Conservation (phyloP, 306 rosid species). For the Gleditsia sinensis region DNA sequence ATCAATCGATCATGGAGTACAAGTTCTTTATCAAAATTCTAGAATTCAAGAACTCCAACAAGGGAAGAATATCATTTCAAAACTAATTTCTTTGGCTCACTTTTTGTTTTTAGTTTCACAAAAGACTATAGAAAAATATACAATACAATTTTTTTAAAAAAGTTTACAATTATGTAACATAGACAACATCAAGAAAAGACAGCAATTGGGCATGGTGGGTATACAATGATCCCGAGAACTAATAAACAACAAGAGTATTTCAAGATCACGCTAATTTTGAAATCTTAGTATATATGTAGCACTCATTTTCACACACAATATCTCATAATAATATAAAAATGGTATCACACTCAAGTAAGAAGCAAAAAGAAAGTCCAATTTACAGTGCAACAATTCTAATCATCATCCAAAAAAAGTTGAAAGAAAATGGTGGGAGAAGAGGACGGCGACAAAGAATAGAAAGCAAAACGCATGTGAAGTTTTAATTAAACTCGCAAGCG, state of each 20-base stretch:
- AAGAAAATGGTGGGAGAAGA: too few relatives aligned
- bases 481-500: too few relatives aligned
- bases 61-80: constrained; percentile 2
- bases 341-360: neutral
- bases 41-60: constrained; percentile 25
- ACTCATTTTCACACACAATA: constrained; percentile 16
- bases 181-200: neutral
- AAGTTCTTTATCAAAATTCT: neutral
- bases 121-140: neutral
- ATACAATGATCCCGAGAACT: neutral
- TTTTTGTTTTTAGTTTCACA: neutral
- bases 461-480: too few relatives aligned
- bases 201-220: neutral
- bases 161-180: neutral
- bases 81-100: neutral
- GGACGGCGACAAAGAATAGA: too few relatives aligned
- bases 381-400: neutral
- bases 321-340: neutral
- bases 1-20: neutral
- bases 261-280: constrained; percentile 29
- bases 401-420: neutral
- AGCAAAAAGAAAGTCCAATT: neutral
- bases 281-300: neutral
- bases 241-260: neutral
- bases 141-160: neutral